Evolutionary conservation across 1,284 basidiomycete genomes (phyloP), one percentile per base, ranked within the genome.

Genomic region (Puccinia polysora): DNA sequence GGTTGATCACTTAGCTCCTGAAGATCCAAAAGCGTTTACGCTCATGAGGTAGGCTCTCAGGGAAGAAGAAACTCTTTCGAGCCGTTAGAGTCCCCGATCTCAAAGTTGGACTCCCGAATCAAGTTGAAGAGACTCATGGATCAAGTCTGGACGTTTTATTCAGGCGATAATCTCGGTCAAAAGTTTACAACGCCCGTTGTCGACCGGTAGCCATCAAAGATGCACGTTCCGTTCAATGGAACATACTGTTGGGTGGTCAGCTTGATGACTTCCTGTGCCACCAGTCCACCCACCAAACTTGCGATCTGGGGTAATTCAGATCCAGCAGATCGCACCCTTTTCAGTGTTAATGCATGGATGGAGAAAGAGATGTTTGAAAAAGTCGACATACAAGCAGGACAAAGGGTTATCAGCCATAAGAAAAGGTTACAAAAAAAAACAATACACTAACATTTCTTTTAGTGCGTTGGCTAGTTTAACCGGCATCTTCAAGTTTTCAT

Each of bases 241-340:
- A 92, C 84, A 80, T 99, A 99, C 81, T 98, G 96, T 78, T 87
- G 88, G 74, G 95, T 97, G 77, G 97, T 88, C 80, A 97, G 84
- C 84, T 99, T 98, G 85, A 98, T 97, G 6, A 88, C 87, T 81
- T 98, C 96, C 77, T 98, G 96, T n/a, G 92, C 92, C 30, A 94
- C 89, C 20, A 98, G 81, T 0, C 95, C 96, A 15, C 96, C 96
- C 1, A 97, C 81, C 78, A 98, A 87, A 0, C 93, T 93, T 0
- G 96, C 90, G 0, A 89, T 94, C 75, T 92, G 94, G 0, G 95
- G 93, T 0, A 97, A 81, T 76, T 95, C 91, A 0, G 90, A 73
- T 45, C 76, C 74, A 1, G 90, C 91, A 1, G 91, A 85, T 18
- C 94, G 87, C 0, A 77, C 75, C 10, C 65, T 64, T 53, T 7